Conservation (phyloP, 148 eudicot genomes). For the Camellia lanceoleosa region DNA sequence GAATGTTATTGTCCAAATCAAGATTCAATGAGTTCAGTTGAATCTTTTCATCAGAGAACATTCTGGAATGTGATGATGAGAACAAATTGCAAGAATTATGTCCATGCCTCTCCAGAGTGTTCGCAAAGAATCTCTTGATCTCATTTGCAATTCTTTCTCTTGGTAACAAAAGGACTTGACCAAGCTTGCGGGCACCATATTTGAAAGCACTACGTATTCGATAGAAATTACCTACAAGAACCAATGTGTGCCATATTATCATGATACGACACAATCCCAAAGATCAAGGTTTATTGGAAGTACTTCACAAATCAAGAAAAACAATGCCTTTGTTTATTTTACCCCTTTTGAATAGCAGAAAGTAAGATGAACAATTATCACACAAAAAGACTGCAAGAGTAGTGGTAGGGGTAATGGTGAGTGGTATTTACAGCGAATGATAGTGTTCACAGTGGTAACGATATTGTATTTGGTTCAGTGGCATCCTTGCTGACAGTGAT, state of each 20-base stretch:
- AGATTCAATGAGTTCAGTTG: slow-evolving; percentile 21
- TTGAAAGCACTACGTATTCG: slow-evolving; percentile 61
- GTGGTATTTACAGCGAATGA: not conserved
- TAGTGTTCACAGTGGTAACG: not conserved
- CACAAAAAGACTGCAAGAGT: not conserved
- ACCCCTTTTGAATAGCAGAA: not conserved
- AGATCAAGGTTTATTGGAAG: not conserved
- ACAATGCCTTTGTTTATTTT: not conserved
- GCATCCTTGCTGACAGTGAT: not conserved
- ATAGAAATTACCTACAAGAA: slow-evolving; percentile 43
- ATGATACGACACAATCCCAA: not conserved
- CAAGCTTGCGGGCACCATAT: slow-evolving; percentile 57
- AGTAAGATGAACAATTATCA: not conserved
- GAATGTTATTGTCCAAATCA: slow-evolving; percentile 22
- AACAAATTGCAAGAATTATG: slow-evolving; percentile 15
- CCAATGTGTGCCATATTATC: not conserved
- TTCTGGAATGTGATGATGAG: slow-evolving; percentile 23
- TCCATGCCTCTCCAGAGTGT: slow-evolving; percentile 47
- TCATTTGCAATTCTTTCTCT: slow-evolving; percentile 36
- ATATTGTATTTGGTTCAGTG: not conserved
- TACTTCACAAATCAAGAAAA: not conserved
- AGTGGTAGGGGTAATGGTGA: not conserved
- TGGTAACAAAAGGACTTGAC: slow-evolving; percentile 38
- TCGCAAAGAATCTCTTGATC: slow-evolving; percentile 40
- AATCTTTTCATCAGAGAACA: slow-evolving; percentile 27